These are phyloP conservation scores for Eremochloa ophiuroides DNA, from an alignment of 176 grass and related monocot species.

Conservation along the genomic window DNA sequence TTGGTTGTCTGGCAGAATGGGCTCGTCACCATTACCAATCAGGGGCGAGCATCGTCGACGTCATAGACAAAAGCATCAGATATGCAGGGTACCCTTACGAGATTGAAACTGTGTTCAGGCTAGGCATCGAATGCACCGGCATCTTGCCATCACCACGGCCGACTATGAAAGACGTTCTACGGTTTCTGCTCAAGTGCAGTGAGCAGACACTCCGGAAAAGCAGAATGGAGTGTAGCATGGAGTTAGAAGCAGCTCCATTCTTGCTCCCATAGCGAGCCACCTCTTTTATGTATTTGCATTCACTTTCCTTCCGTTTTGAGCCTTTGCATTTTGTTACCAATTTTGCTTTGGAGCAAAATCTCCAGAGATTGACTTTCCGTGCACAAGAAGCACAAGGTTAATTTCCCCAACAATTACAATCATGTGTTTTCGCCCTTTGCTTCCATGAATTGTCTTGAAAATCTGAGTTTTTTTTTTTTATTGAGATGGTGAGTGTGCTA, in stretches of 20 bases:
- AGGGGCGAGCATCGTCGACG: not conserved
- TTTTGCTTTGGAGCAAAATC: not conserved
- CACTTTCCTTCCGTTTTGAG: not conserved
- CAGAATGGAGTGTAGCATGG: not conserved
- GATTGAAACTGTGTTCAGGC: not conserved
- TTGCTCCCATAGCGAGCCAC: not conserved
- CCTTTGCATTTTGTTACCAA: not conserved
- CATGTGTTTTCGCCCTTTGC: not conserved
- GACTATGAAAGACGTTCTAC: not conserved
- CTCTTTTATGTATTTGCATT: not conserved
- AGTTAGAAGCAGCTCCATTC: not conserved
- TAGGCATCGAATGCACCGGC: not conserved
- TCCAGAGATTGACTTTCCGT: not conserved
- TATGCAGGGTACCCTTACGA: not conserved
- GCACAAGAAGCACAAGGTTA: not conserved
- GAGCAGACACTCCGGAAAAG: not conserved
- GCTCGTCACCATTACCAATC: not conserved
- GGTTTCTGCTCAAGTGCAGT: not conserved
- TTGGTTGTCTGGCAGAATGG: not conserved
- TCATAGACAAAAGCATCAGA: not conserved
- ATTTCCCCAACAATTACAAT: not conserved
- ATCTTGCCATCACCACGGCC: not conserved
- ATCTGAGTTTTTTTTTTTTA: not conserved
- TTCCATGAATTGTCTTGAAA: not conserved
- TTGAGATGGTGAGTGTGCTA: not conserved